Evolutionary conservation across 2,329 filamentous ascomycete species (phyloP).

Genomic region (Penicillium sp.): DNA sequence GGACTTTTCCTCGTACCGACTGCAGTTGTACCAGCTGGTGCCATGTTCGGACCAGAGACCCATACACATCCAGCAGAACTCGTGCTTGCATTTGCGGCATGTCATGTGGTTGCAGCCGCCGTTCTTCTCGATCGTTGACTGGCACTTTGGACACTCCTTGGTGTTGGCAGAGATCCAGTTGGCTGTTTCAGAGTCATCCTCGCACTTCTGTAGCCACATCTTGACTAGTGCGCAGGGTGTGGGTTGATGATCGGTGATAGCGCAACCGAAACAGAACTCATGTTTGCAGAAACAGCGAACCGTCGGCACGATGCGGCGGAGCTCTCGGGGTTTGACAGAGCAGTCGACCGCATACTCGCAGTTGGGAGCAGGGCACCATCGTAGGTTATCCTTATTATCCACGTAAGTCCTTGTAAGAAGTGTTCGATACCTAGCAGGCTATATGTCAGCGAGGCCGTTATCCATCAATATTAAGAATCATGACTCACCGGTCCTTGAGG

Average conservation of each 20-base stretch:
- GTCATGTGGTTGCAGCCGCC: slow-evolving; percentile 98
- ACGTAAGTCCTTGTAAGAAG: slow-evolving; percentile 93
- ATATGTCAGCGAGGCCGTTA: slow-evolving; percentile 11
- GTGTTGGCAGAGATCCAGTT: slow-evolving; percentile 99
- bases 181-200: slow-evolving; percentile 95
- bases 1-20: slow-evolving; percentile 93
- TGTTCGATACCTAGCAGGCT: slow-evolving; percentile 66
- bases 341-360: slow-evolving; percentile 93
- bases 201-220: slow-evolving; percentile 96
- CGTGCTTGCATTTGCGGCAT: slow-evolving; percentile 90
- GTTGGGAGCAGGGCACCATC: slow-evolving; percentile 98
- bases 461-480: slow-evolving; percentile 5
- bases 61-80: slow-evolving; percentile 99
- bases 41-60: slow-evolving; percentile 97
- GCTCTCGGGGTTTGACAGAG: slow-evolving; percentile 79
- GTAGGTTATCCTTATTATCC: slow-evolving; percentile 91
- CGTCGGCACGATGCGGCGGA: slow-evolving; percentile 82
- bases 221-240: slow-evolving; percentile 89
- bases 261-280: slow-evolving; percentile 94
- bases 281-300: slow-evolving; percentile 83
- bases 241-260: slow-evolving; percentile 85
- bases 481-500: slow-evolving; percentile 54
- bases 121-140: slow-evolving; percentile 98
- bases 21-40: slow-evolving; percentile 99
- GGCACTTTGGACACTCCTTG: slow-evolving; percentile 94